Evolutionary conservation across 768 basidiomycete species (phyloP), one percentile per base, ranked within the genome.

Genomic region (Pholiota microspora): DNA sequence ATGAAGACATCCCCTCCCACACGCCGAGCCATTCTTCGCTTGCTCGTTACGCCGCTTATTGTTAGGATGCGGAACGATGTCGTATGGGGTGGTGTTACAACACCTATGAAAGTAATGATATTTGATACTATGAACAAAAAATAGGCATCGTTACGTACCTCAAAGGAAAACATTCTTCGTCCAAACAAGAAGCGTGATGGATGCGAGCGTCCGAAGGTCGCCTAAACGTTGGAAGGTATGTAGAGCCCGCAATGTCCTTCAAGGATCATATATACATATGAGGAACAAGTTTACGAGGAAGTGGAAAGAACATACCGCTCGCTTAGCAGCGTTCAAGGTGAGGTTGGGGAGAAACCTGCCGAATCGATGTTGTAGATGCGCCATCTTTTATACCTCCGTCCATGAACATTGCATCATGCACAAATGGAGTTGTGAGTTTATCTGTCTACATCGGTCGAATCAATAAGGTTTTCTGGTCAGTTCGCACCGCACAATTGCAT

Each of bases 111-210:
- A 44, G 9, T 35, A 23, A 10, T 10, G 8, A 60, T 59, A 62
- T 62, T 71, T 65, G 63, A 64, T 56, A 53, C 59, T 56, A 57
- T 15, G 29, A 13, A 18, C 4, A 18, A 16, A 47, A 9, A 36
- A 21, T 6, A 18, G 10, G 2, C n/a, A 24, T 3, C 45, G 29
- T 31, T 31, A 31, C 29, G 29, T 28, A 75, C 84, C 83, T 77
- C 67, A 69, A 70, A 71, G 69, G 85, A 86, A 73, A 76, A 72
- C 72, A 69, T 67, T 83, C 73, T 69, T 70, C 82, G 81, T 69
- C 82, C 80, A 73, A 67, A 74, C 76, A 79, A 79, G 77, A 87
- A 86, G 82, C 85, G 84, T 83, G 85, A 86, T 85, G 82, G 80
- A 83, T 69, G 80, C 84, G 77, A 79, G 77, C 73, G 76, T 66